These are phyloP conservation scores for Hippophae gyantsensis DNA, from an alignment of 306 rosid species.

Conservation along the genomic window DNA sequence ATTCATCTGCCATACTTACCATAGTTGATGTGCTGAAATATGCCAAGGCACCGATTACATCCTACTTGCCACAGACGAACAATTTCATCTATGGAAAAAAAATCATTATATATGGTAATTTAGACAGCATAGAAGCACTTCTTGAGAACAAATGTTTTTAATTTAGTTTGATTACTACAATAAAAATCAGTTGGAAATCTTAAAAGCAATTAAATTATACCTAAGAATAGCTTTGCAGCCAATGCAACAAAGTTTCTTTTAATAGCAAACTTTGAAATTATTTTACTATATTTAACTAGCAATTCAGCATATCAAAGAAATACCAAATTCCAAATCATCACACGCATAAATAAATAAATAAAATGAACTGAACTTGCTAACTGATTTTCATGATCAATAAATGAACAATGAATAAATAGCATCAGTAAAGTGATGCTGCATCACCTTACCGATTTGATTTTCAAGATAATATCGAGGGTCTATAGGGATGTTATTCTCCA, in stretches of 20 bases:
- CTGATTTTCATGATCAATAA: neutral
- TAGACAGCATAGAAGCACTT: neutral
- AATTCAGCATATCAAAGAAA: neutral
- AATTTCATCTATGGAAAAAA: constrained; percentile 68
- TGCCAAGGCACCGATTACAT: constrained; percentile 34
- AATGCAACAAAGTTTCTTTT: constrained; percentile 70
- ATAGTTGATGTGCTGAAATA: constrained; percentile 65
- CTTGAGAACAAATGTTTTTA: neutral
- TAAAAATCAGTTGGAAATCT: neutral
- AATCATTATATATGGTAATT: neutral
- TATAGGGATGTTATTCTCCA: constrained; percentile 89
- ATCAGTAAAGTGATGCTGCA: too few species aligned
- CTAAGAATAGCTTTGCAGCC: constrained; percentile 91
- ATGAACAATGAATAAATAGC: neutral
- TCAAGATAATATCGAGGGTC: constrained; percentile 97
- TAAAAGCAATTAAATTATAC: constrained; percentile 29
- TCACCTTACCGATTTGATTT: constrained; percentile 98
- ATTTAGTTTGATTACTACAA: neutral
- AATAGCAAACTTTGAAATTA: too few species aligned
- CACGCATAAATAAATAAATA: neutral
- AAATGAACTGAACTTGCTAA: constrained; percentile 1
- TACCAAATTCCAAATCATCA: neutral
- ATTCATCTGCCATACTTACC: constrained; percentile 28
- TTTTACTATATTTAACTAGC: too few species aligned
- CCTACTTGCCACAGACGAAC: constrained; percentile 80